Evolutionary conservation across 257 asterid genomes (phyloP).

Genomic region (Nicotiana tabacum): DNA sequence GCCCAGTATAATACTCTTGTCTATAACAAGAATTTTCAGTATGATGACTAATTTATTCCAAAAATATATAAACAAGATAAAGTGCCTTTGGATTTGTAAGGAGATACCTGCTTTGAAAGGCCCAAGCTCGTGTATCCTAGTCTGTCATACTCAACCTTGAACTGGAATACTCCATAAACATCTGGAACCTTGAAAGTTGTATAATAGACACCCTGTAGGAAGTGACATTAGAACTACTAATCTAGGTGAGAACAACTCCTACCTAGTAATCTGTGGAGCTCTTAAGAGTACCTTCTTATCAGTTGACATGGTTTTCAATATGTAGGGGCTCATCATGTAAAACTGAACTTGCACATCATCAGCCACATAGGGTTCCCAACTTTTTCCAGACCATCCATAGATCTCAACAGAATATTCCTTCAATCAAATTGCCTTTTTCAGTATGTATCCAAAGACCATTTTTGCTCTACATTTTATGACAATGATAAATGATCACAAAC

Average conservation of each 20-base stretch:
- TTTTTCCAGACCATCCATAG: conserved; percentile 69
- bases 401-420: conserved; percentile 75
- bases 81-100: conserved; percentile 5
- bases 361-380: conserved; percentile 78
- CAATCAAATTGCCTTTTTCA: conserved; percentile 8
- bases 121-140: conserved; percentile 68
- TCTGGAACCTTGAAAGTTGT: conserved; percentile 85
- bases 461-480: background rate
- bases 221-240: conserved; percentile 15
- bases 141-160: conserved; percentile 72
- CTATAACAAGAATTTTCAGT: background rate
- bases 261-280: background rate
- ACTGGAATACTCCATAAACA: conserved; percentile 91
- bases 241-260: background rate
- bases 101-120: conserved; percentile 66
- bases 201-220: conserved; percentile 56
- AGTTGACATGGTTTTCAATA: conserved; percentile 76
- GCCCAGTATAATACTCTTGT: no score
- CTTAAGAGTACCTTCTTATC: conserved; percentile 49
- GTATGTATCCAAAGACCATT: background rate
- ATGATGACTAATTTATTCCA: background rate
- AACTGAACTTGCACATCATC: conserved; percentile 82
- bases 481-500: background rate
- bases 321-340: conserved; percentile 92
- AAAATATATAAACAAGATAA: background rate